Conservation (phyloP, 495 filamentous ascomycete species). For the Aspergillus saccharolyticus region DNA sequence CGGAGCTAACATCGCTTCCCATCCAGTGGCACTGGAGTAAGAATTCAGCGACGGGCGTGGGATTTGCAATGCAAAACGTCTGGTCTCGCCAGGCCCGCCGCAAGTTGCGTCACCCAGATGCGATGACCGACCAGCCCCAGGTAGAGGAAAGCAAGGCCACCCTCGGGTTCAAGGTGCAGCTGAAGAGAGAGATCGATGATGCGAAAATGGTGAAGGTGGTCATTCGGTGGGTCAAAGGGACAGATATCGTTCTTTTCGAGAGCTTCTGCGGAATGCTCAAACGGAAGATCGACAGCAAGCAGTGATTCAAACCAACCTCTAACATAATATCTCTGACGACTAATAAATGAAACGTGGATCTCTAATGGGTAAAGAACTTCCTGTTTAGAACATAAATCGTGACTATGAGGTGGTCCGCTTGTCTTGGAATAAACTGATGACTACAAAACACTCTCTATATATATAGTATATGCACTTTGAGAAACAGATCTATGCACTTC, state of each 20-base stretch:
- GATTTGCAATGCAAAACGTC: conserved; percentile 57
- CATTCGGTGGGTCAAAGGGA: conserved; percentile 72
- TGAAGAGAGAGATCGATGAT: conserved; percentile 24
- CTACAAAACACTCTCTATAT: background rate
- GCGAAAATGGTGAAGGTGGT: conserved; percentile 32
- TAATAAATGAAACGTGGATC: no score
- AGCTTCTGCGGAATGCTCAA: conserved; percentile 82
- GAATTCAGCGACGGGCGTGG: conserved; percentile 41
- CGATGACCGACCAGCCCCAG: conserved; percentile 18
- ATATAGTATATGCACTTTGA: background rate
- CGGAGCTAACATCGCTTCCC: conserved; percentile 39
- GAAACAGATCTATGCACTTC: conserved; percentile 11
- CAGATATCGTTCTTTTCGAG: conserved; percentile 73
- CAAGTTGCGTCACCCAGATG: conserved; percentile 35
- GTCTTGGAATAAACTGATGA: background rate
- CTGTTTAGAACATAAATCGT: no score
- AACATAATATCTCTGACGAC: background rate
- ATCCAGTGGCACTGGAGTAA: conserved; percentile 50
- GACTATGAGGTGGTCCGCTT: background rate
- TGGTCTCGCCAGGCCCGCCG: conserved; percentile 67
- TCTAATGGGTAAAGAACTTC: no score
- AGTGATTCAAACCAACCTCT: background rate
- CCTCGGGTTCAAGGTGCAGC: conserved; percentile 44
- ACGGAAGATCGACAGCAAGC: conserved; percentile 39
- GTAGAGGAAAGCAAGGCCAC: conserved; percentile 28